These are phyloP conservation scores for Groenewaldozyma auringiensis DNA, from an alignment of 1,139 yeast species.

Conservation along the genomic window DNA sequence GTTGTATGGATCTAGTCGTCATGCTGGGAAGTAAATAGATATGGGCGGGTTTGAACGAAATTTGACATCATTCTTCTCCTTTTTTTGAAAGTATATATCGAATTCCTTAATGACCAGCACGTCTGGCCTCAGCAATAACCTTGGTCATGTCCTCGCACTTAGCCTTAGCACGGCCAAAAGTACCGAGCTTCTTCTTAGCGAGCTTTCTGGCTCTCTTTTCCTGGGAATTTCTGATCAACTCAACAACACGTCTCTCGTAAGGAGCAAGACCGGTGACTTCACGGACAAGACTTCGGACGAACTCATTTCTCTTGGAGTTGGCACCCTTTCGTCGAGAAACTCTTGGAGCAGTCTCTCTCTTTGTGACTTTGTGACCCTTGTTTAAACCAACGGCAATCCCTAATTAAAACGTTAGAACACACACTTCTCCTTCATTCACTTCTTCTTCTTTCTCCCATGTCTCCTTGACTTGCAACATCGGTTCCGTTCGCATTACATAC, in stretches of 20 bases:
- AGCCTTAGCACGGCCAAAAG: constrained; percentile 99
- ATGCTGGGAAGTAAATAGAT: neutral
- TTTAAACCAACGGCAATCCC: constrained; percentile 98
- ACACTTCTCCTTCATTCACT: neutral
- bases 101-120: constrained; percentile 36
- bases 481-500: constrained; percentile 26
- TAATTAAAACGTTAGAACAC: constrained; percentile 4
- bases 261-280: constrained; percentile 99
- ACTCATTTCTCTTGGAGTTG: constrained; percentile 88
- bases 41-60: too few species aligned
- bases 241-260: constrained; percentile 99
- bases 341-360: constrained; percentile 90
- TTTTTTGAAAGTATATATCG: too few species aligned
- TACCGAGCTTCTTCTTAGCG: constrained; percentile 99
- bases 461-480: neutral
- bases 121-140: constrained; percentile 97
- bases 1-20: neutral
- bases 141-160: constrained; percentile 98
- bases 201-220: constrained; percentile 99
- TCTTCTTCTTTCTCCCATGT: constrained; percentile 1
- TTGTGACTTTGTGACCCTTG: constrained; percentile 98
- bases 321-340: constrained; percentile 97
- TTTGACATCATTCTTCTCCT: too few species aligned
- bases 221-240: constrained; percentile 99
- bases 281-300: constrained; percentile 91